Evolutionary conservation across 345 rosid genomes (phyloP).

Genomic region (Physaria fendleri): DNA sequence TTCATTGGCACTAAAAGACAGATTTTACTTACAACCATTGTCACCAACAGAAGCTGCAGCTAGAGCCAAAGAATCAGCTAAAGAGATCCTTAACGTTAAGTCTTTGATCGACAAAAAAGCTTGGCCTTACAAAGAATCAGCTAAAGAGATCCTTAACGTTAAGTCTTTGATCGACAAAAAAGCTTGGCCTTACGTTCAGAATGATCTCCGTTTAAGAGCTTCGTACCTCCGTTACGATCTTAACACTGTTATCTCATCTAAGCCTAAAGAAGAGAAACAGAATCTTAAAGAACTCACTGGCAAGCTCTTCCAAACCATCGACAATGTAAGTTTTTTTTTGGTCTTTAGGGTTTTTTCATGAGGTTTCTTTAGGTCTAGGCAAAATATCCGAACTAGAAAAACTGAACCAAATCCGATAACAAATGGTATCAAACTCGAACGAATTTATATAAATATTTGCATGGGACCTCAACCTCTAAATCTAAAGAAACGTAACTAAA

Average conservation of each 20-base stretch:
- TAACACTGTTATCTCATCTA: slow-evolving; percentile 72
- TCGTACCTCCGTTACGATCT: slow-evolving; percentile 78
- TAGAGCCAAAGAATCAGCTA: slow-evolving; percentile 82
- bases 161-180: slow-evolving; percentile 79
- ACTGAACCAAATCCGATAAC: too few relatives aligned
- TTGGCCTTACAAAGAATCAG: slow-evolving; percentile 90
- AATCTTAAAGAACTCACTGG: slow-evolving; percentile 63
- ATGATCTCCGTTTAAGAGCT: slow-evolving; percentile 77
- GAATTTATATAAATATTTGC: too few relatives aligned
- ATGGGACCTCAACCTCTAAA: too few relatives aligned
- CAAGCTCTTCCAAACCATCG: slow-evolving; percentile 71
- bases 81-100: slow-evolving; percentile 79
- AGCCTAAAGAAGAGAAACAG: slow-evolving; percentile 69
- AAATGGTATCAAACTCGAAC: too few relatives aligned
- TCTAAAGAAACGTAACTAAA: too few relatives aligned
- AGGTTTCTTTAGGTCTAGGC: too few relatives aligned
- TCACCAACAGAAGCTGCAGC: slow-evolving; percentile 59
- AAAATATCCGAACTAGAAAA: too few relatives aligned
- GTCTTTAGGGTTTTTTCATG: background rate
- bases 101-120: slow-evolving; percentile 76
- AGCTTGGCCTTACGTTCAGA: slow-evolving; percentile 89
- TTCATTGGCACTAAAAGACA: slow-evolving; percentile 41
- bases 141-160: slow-evolving; percentile 73
- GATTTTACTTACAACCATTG: slow-evolving; percentile 77
- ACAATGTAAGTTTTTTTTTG: slow-evolving; percentile 38